These are phyloP conservation scores for Oehlia diaphana DNA, from an alignment of 192 early-diverging fungal genomes.

Conservation along the genomic window DNA sequence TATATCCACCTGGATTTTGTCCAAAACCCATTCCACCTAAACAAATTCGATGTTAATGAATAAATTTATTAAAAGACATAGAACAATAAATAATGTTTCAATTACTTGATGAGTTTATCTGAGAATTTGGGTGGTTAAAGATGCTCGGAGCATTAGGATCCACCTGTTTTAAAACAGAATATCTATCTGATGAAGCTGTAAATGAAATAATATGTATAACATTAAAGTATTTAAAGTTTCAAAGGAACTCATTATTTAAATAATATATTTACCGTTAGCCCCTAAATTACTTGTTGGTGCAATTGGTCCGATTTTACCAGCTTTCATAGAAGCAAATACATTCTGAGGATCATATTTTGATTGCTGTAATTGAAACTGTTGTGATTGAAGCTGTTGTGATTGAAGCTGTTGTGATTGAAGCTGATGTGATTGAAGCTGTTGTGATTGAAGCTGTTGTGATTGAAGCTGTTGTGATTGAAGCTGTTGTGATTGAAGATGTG, in stretches of 20 bases:
- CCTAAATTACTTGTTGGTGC: slow-evolving; percentile 1
- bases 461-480: background rate
- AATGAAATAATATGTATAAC: background rate
- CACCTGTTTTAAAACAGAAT: slow-evolving; percentile 12
- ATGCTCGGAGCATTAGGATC: slow-evolving; percentile 14
- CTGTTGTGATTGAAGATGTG: background rate
- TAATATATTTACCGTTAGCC: background rate
- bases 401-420: too few species aligned
- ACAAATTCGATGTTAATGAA: background rate
- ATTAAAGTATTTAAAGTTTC: background rate
- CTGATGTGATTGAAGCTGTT: background rate
- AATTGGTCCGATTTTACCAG: slow-evolving; percentile 21
- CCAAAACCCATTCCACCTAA: background rate
- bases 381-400: background rate
- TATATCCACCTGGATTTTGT: background rate
- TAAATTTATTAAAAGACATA: background rate
- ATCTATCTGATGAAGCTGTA: slow-evolving; percentile 10
- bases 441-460: background rate
- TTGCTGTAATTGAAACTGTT: slow-evolving; percentile 27
- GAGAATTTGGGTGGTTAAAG: background rate
- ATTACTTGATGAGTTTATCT: background rate
- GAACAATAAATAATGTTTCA: background rate
- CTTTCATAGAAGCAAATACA: slow-evolving; percentile 32
- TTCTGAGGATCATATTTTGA: slow-evolving; percentile 27
- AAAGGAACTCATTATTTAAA: background rate